phyloP scores from a whole-genome alignment of 2,329 filamentous ascomycete species.

The Penicillium sp. region DNA sequence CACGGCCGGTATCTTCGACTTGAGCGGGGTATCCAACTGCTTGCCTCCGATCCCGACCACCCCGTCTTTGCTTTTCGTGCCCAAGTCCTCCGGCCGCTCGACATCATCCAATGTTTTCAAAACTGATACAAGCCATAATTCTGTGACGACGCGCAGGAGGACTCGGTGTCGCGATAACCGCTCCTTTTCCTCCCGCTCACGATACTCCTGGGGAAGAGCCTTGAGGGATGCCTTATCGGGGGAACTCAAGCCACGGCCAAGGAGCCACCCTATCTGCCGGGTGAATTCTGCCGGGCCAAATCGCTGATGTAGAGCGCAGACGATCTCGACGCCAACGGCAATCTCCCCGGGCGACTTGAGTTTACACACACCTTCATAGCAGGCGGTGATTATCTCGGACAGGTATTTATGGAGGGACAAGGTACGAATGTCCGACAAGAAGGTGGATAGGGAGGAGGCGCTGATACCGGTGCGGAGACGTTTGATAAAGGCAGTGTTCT shows the following conservation, averaged over 20 bases:
- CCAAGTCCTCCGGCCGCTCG: constrained; percentile 62
- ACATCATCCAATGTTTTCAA: constrained; percentile 77
- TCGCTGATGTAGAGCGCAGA: constrained; percentile 92
- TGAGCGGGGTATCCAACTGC: constrained; percentile 58
- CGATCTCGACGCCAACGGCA: constrained; percentile 85
- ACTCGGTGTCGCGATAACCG: constrained; percentile 81
- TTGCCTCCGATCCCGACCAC: constrained; percentile 44
- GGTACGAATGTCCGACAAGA: constrained; percentile 85
- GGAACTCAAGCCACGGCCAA: constrained; percentile 86
- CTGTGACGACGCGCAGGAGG: constrained; percentile 85
- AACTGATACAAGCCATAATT: constrained; percentile 91
- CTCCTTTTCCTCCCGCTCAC: constrained; percentile 95
- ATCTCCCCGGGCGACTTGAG: constrained; percentile 91
- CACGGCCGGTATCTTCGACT: constrained; percentile 60
- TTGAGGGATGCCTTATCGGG: constrained; percentile 86
- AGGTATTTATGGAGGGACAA: constrained; percentile 94
- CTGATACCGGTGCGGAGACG: constrained; percentile 88
- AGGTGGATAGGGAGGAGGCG: constrained; percentile 74
- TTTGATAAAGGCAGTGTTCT: constrained; percentile 98
- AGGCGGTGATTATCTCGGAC: constrained; percentile 93
- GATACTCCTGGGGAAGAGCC: constrained; percentile 72
- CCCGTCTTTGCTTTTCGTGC: constrained; percentile 57
- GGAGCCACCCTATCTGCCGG: constrained; percentile 84
- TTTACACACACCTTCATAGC: constrained; percentile 89
- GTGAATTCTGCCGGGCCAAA: constrained; percentile 92